Conservation (phyloP, 495 filamentous ascomycete genomes). For the Poronia punctata region DNA sequence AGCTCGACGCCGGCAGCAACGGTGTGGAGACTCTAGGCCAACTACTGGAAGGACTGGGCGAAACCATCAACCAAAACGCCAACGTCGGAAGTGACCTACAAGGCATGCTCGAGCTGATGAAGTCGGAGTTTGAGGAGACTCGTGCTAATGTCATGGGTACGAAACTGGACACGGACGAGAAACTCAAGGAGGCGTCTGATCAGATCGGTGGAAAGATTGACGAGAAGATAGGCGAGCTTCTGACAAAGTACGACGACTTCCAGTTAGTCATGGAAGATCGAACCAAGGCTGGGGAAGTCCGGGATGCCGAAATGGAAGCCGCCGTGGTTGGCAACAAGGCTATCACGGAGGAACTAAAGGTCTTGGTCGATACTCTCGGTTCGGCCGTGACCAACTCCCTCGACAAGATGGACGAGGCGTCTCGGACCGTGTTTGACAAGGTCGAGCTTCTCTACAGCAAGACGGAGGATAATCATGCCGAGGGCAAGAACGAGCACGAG, state of each 20-base stretch:
- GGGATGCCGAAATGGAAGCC: slow-evolving; percentile 59
- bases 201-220: slow-evolving; percentile 70
- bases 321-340: slow-evolving; percentile 64
- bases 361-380: slow-evolving; percentile 77
- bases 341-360: slow-evolving; percentile 76
- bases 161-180: slow-evolving; percentile 71
- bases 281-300: slow-evolving; percentile 57
- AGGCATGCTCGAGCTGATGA: slow-evolving; percentile 72
- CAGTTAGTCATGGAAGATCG: slow-evolving; percentile 63
- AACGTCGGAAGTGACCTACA: slow-evolving; percentile 57
- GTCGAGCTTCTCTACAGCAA: slow-evolving; percentile 71
- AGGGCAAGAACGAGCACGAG: slow-evolving; percentile 67
- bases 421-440: slow-evolving; percentile 71
- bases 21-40: slow-evolving; percentile 46
- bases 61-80: slow-evolving; percentile 51
- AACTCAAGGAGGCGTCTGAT: slow-evolving; percentile 61
- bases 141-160: slow-evolving; percentile 59
- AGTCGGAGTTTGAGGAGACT: slow-evolving; percentile 71
- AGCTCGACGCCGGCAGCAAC: slow-evolving; percentile 44
- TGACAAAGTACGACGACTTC: slow-evolving; percentile 77
- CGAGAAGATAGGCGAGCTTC: slow-evolving; percentile 66
- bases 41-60: slow-evolving; percentile 54
- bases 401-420: slow-evolving; percentile 76
- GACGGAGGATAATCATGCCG: slow-evolving; percentile 66
- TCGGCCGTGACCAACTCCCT: slow-evolving; percentile 73